Evolutionary conservation across 441 rosid species (phyloP), one percentile per base, ranked within the genome.

Genomic region (Populus tomentosa): DNA sequence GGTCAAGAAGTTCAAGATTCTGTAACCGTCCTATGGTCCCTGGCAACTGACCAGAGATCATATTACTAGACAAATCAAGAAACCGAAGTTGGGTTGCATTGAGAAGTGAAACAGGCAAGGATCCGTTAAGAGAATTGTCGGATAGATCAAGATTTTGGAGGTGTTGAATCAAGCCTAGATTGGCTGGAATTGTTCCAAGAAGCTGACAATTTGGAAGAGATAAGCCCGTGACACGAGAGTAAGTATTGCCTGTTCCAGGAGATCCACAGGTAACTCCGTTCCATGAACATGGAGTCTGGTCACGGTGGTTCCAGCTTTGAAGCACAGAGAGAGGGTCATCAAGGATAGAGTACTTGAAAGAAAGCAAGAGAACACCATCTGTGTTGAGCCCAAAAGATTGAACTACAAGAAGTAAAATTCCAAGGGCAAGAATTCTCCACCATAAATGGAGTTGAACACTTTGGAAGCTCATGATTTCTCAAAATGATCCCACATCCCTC

Each of bases 201-300:
- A 94, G 92, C 81, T 83, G 89, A 68, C 91, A 90, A 56, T 83
- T 90, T 0, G 92, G 91, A 6, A 94, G 93, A 70, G 91, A 86
- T 76, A 94, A 74, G 3, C 78, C 76, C 4, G 82, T 82, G 18
- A 93, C 97, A 23, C 89, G 87, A 79, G 79, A 80, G 71, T 67
- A 26, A 72, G 80, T 38, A 53, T 74, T 62, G 72, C 67, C 77
- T 10, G 64, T 42, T 16, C 86, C 85, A 18, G 81, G 78, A 66
- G 81, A 78, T 24, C 80, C 82, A 74, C 94, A 94, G 65, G 83
- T 75, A 65, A 94, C 92, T 38, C 98, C 97, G 62, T 81, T 72
- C 98, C 98, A 94, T 0, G 86, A 90, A 86, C 98, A 94, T 4
- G 98, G 97, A 75, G 85, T 89, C 74, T 86, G 84, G 76, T 87